These are phyloP conservation scores for Beauveria australis DNA, from an alignment of 2,329 filamentous ascomycete genomes.

Conservation along the genomic window DNA sequence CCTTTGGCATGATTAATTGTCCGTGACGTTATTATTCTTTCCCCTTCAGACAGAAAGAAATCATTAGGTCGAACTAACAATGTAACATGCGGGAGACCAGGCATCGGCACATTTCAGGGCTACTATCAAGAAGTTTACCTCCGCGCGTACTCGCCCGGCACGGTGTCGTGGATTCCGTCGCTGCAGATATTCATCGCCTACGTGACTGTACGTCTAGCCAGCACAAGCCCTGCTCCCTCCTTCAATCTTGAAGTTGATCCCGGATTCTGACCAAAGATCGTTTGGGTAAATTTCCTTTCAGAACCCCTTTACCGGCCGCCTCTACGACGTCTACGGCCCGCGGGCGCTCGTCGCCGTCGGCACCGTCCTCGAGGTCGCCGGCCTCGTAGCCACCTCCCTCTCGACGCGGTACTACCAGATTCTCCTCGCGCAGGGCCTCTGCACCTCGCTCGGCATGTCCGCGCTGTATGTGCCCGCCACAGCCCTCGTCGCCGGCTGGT, in stretches of 20 bases:
- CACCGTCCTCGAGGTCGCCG: slow-evolving; percentile 8
- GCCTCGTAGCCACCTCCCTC: slow-evolving; percentile 5
- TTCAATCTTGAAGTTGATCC: too few relatives aligned
- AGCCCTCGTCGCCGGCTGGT: slow-evolving; percentile 15
- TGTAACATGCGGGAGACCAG: slow-evolving; percentile 5
- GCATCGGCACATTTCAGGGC: slow-evolving; percentile 42
- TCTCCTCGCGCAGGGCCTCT: slow-evolving; percentile 10
- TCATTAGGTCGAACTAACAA: not conserved
- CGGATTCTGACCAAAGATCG: too few relatives aligned
- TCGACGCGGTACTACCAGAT: slow-evolving; percentile 10
- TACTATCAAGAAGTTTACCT: slow-evolving; percentile 41
- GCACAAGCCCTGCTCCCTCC: too few relatives aligned
- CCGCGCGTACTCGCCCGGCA: slow-evolving; percentile 34
- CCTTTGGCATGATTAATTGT: slow-evolving; percentile 24
- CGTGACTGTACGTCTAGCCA: slow-evolving; percentile 13
- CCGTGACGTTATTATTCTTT: too few relatives aligned
- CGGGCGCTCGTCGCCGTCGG: slow-evolving; percentile 11
- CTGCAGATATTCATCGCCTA: slow-evolving; percentile 31
- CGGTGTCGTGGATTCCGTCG: slow-evolving; percentile 45
- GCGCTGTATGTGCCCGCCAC: slow-evolving; percentile 12
- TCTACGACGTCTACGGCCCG: slow-evolving; percentile 27
- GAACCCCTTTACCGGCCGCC: slow-evolving; percentile 33
- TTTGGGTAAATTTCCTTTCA: not conserved
- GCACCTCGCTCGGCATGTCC: slow-evolving; percentile 11
- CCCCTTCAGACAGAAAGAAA: too few relatives aligned